Percentiles rank a stretch among this genome's conserved stretches.
Conservation (phyloP, 805 yeast genomes). For the Starmera caribaea region DNA sequence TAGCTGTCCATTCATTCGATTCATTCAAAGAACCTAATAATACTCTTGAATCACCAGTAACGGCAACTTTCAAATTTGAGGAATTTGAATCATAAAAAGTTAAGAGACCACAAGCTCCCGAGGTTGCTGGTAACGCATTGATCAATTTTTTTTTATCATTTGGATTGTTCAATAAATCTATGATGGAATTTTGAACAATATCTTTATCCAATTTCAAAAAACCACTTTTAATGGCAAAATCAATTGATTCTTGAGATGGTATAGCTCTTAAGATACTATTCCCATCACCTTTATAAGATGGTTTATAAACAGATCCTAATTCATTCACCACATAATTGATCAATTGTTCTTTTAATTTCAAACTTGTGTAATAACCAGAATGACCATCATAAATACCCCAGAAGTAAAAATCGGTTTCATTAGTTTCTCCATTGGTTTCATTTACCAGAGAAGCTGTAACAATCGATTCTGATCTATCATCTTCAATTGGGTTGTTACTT, state of each 20-base stretch:
- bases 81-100: constrained; percentile 78
- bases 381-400: constrained; percentile 97
- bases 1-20: constrained; percentile 75
- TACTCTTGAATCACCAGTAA: constrained; percentile 94
- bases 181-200: constrained; percentile 68
- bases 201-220: constrained; percentile 80
- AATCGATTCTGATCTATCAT: constrained; percentile 79
- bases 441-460: constrained; percentile 45
- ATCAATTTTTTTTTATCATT: constrained; percentile 44
- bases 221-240: constrained; percentile 72
- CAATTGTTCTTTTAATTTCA: constrained; percentile 73
- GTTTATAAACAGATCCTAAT: constrained; percentile 53
- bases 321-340: constrained; percentile 71
- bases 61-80: constrained; percentile 74
- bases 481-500: constrained; percentile 90
- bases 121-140: constrained; percentile 81
- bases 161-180: constrained; percentile 57
- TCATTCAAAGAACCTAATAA: constrained; percentile 64
- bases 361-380: constrained; percentile 90
- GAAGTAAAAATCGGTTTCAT: constrained; percentile 73
- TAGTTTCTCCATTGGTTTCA: constrained; percentile 28
- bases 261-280: constrained; percentile 35
- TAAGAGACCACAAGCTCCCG: constrained; percentile 90
- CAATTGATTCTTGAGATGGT: constrained; percentile 65
- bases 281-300: constrained; percentile 48